Base-by-base conservation (phyloP, 495 filamentous ascomycete species). In the Chaetomium cochliodes region DNA sequence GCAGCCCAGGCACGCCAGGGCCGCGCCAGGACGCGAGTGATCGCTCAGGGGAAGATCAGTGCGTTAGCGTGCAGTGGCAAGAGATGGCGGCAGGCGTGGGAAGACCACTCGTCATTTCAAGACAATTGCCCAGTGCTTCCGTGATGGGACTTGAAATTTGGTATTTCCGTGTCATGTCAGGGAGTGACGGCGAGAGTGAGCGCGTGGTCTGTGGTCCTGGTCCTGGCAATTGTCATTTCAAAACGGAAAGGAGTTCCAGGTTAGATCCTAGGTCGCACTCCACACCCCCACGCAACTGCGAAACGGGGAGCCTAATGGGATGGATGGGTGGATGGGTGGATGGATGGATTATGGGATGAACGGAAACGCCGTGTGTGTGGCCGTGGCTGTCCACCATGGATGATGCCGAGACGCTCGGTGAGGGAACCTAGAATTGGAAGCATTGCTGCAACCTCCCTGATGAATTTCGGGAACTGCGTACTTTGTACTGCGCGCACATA, bases 381-480 rank as follows among this genome's bases (percentile, higher is more conserved):
- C 39, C 28, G 28, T 12, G 39, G 13, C 39, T 6, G 28, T 37
- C 33, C 33, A 37, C 8, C 33, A 37, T 20, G 44, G n/a, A 47
- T 47, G 30, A 55, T 20, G 52, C 28, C 18, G 52, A 41, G 39
- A 58, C 55, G 55, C 55, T 58, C 55, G 55, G 39, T 42, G 55
- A 58, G 12, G 20, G n/a, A n/a, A n/a, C n/a, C n/a, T n/a, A n/a
- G 22, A 44, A 58, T 26, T 20, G 55, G 55, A 6, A 26, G n/a
- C 55, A 20, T 39, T 12, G 13, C 13, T 52, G 49, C 12, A 1
- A 25, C 12, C 8, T 26, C 11, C 7, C 23, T 6, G 49, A 26
- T 6, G 49, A 26, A 47, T 47, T 22, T n/a, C 18, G 44, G 33
- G 33, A 9, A 37, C 9, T 7, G 33, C 33, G 33, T 37, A 37